These are phyloP conservation scores for Vigna angularis DNA, from an alignment of 306 rosid species.

Conservation along the genomic window DNA sequence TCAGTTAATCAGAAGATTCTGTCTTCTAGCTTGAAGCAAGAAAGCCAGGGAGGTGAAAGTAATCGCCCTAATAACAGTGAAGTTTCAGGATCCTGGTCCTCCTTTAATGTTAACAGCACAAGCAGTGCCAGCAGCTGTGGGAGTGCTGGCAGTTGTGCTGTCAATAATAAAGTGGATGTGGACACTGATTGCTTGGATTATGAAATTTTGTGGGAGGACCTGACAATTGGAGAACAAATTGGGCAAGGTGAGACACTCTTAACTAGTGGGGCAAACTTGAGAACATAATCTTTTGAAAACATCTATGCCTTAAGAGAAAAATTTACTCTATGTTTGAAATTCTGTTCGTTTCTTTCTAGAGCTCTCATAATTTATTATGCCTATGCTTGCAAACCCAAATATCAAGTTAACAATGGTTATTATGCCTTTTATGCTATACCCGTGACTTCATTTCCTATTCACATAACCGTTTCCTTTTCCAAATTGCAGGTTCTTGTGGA, in stretches of 20 bases:
- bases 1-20: constrained; percentile 51
- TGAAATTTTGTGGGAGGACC: constrained; percentile 98
- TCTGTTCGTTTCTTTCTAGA: constrained; percentile 17
- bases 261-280: constrained; percentile 32
- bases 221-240: constrained; percentile 89
- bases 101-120: constrained; percentile 85
- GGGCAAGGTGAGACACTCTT: constrained; percentile 79
- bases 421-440: constrained; percentile 39
- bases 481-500: constrained; percentile 96
- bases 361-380: constrained; percentile 6
- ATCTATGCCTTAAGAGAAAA: constrained; percentile 4
- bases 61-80: constrained; percentile 65
- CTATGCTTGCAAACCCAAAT: constrained; percentile 6
- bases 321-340: constrained; percentile 1
- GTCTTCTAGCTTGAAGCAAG: constrained; percentile 58
- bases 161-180: constrained; percentile 71
- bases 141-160: constrained; percentile 79
- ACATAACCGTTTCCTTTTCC: constrained; percentile 23
- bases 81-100: constrained; percentile 81
- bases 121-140: constrained; percentile 99
- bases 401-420: constrained; percentile 11
- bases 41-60: constrained; percentile 62
- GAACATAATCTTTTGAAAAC: constrained; percentile 35
- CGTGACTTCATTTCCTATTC: constrained; percentile 23
- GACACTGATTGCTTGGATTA: constrained; percentile 92